Percentiles rank a stretch among this genome's conserved stretches.
These are phyloP conservation scores for Canna indica DNA, from an alignment of 176 grass and related monocot species.

Conservation along the genomic window DNA sequence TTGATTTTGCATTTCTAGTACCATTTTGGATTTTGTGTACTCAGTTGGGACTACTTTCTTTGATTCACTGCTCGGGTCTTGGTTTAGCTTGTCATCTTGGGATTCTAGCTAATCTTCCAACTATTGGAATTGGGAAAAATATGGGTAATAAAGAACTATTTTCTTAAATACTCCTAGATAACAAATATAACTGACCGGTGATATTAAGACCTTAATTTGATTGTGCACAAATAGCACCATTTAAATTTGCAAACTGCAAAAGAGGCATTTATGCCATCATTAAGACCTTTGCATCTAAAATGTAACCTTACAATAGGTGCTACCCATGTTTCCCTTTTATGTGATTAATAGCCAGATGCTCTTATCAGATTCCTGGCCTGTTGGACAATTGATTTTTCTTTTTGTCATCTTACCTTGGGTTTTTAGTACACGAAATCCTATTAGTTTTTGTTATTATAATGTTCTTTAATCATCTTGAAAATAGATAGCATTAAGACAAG, in stretches of 20 bases:
- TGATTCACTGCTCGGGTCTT: slow-evolving; percentile 48
- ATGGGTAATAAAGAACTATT: slow-evolving; percentile 30
- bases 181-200: not conserved
- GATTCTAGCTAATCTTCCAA: slow-evolving; percentile 53
- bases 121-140: slow-evolving; percentile 93
- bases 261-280: not conserved
- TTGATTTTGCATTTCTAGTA: not conserved
- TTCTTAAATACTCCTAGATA: not conserved
- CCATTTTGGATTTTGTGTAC: not conserved
- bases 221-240: not conserved
- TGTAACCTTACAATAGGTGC: not conserved
- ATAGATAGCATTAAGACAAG: not conserved
- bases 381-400: not conserved
- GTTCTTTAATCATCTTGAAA: not conserved
- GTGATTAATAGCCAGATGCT: not conserved
- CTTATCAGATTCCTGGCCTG: not conserved
- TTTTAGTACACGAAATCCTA: not conserved
- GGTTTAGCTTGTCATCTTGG: slow-evolving; percentile 96
- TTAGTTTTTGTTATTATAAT: not conserved
- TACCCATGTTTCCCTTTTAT: not conserved
- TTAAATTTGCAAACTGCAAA: not conserved
- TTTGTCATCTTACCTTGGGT: not conserved
- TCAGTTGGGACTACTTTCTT: slow-evolving; percentile 2
- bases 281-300: not conserved
- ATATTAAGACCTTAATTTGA: not conserved